Conservation (phyloP, 148 eudicot species). For the Camellia lanceoleosa region DNA sequence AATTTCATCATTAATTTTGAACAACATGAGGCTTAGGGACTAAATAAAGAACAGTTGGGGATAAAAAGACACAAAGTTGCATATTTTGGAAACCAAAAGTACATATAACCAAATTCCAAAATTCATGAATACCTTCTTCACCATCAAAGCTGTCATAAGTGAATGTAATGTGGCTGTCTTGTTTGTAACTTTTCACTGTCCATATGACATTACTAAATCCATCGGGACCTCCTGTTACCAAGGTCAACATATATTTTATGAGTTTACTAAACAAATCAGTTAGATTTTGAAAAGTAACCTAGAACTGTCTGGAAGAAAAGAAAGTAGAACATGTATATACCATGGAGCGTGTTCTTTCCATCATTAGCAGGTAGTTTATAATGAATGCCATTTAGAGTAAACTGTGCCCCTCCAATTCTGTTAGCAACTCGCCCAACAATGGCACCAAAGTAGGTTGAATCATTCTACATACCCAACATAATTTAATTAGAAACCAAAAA, state of each 20-base stretch:
- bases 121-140: slow-evolving; percentile 36
- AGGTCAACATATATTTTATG: neutral
- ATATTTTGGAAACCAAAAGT: no score
- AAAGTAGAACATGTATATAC: slow-evolving; percentile 20
- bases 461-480: slow-evolving; percentile 39
- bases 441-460: slow-evolving; percentile 60
- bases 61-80: no score
- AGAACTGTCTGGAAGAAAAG: neutral
- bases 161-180: slow-evolving; percentile 37
- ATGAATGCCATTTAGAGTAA: slow-evolving; percentile 40
- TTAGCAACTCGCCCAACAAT: slow-evolving; percentile 79
- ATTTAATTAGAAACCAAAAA: no score
- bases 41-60: neutral
- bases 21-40: no score
- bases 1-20: no score
- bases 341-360: slow-evolving; percentile 68
- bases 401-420: slow-evolving; percentile 58
- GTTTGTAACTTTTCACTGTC: slow-evolving; percentile 26
- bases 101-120: neutral
- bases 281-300: neutral
- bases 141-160: slow-evolving; percentile 45
- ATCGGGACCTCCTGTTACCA: slow-evolving; percentile 45
- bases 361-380: slow-evolving; percentile 59
- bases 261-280: neutral
- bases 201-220: slow-evolving; percentile 53